These are phyloP conservation scores for Lonicera japonica DNA, from an alignment of 129 eudicot genomes.

Conservation along the genomic window DNA sequence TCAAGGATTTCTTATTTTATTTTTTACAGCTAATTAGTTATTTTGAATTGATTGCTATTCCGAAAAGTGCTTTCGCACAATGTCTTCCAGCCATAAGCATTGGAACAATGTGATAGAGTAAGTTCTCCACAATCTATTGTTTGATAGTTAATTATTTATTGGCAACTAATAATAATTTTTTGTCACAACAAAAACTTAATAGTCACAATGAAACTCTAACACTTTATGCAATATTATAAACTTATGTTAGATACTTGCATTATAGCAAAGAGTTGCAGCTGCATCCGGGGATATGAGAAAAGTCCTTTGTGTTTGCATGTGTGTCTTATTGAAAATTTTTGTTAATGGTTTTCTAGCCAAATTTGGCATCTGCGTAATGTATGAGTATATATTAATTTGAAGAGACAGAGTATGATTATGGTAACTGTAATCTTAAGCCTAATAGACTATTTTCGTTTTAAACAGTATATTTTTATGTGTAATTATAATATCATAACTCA, in stretches of 20 bases:
- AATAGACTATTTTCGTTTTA: no score
- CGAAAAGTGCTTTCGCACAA: conserved; percentile 65
- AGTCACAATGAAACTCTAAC: no score
- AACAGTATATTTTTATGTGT: no score
- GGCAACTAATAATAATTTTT: no score
- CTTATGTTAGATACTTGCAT: conserved; percentile 3
- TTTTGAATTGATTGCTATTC: conserved; percentile 17
- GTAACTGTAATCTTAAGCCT: no score
- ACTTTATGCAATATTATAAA: no score
- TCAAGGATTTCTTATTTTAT: background rate
- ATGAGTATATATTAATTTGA: no score
- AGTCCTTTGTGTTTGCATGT: conserved; percentile 96
- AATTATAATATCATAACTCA: background rate
- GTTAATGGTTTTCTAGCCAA: background rate
- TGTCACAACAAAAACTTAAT: no score
- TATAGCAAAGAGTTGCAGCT: conserved; percentile 88
- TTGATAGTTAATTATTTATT: no score
- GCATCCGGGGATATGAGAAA: conserved; percentile 99
- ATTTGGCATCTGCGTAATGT: background rate
- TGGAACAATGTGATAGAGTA: conserved; percentile 94
- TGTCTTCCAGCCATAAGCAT: conserved; percentile 84
- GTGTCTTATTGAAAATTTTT: conserved; percentile 4
- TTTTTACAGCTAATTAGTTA: background rate
- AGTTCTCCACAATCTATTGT: conserved; percentile 28
- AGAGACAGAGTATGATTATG: no score